These are phyloP conservation scores for Cercospora sesami DNA, from an alignment of 2,329 filamentous ascomycete genomes.

Conservation along the genomic window DNA sequence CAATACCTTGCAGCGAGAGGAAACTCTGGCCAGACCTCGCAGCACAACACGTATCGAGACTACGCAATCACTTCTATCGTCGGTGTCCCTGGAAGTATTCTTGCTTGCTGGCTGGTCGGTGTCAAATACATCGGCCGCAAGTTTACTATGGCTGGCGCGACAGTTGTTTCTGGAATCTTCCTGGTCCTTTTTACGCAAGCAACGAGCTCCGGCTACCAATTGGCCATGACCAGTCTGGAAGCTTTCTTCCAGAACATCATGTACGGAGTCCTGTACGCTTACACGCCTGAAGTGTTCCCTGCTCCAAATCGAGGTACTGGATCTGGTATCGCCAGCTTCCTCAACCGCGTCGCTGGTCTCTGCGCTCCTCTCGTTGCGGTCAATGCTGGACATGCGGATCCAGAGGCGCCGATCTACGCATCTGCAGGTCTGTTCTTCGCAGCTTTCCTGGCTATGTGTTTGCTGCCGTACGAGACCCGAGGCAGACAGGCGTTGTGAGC, in stretches of 20 bases:
- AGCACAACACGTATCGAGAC: slow-evolving; percentile 65
- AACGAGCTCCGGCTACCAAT: slow-evolving; percentile 57
- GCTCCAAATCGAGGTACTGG: slow-evolving; percentile 70
- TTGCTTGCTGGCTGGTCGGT: slow-evolving; percentile 72
- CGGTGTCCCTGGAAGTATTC: slow-evolving; percentile 73
- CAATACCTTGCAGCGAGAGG: slow-evolving; percentile 70
- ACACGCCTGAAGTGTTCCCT: slow-evolving; percentile 75
- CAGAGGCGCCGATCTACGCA: slow-evolving; percentile 47
- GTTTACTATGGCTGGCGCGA: slow-evolving; percentile 68
- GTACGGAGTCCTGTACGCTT: slow-evolving; percentile 69
- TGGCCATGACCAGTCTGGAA: slow-evolving; percentile 58
- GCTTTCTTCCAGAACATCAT: slow-evolving; percentile 72
- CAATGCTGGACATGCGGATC: slow-evolving; percentile 42
- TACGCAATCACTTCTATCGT: slow-evolving; percentile 77
- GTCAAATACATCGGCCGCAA: slow-evolving; percentile 70
- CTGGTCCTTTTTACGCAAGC: slow-evolving; percentile 66
- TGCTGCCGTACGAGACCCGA: slow-evolving; percentile 47
- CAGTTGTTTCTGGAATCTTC: slow-evolving; percentile 66
- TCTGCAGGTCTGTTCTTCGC: slow-evolving; percentile 47
- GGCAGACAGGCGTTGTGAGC: slow-evolving; percentile 45
- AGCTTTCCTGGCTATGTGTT: slow-evolving; percentile 45
- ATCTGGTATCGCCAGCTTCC: slow-evolving; percentile 69
- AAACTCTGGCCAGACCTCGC: slow-evolving; percentile 38
- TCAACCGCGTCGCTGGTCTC: slow-evolving; percentile 68
- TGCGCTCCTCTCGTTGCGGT: slow-evolving; percentile 67